Evolutionary conservation across 116 monocot genomes (phyloP), one percentile per base, ranked within the genome.

Genomic region (Phalaenopsis hybrid): DNA sequence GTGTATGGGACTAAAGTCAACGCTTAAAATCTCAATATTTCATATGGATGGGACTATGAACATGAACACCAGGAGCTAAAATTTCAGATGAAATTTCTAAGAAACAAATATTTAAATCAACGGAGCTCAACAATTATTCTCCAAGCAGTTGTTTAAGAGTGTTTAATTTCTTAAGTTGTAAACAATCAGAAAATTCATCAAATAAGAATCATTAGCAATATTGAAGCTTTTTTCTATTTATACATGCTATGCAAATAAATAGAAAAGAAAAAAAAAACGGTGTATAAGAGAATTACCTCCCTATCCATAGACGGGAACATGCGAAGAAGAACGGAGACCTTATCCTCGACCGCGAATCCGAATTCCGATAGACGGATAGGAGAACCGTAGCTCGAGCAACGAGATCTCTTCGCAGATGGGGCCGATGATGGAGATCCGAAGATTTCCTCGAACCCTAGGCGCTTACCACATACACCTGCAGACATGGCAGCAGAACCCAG

Each of bases 391-490:
- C 74, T 81, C 50, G 89, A 83, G 83, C 87, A 81, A 48, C 92
- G 87, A 21, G 86, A 82, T 52, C 86, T 67, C 86, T 89, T 89
- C 57, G 86, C 70, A 67, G 88, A 82, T 48, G 86, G 74, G 33
- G 89, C n/a, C 73, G 88, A 72, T 51, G 85, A 44, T 45, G 89
- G 78, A 79, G 90, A 91, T 84, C 90, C 92, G 87, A 94, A 92
- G 88, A 87, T 85, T 85, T 94, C 94, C 82, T 94, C 94, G 81
- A 94, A 86, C 84, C 91, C 91, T 80, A 90, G 79, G 55, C 94
- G 91, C 85, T 94, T 94, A 46, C 91, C 94, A 85, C 94, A 94
- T 86, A 94, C 82, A 79, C 90, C 89, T 73, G 94, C 94, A 86
- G 91, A 94, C 94, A 94, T 94, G 85, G 91, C 94, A 85, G 81